phyloP scores from a whole-genome alignment of 2,329 filamentous ascomycete species.

The Tricladium varicosporioides region DNA sequence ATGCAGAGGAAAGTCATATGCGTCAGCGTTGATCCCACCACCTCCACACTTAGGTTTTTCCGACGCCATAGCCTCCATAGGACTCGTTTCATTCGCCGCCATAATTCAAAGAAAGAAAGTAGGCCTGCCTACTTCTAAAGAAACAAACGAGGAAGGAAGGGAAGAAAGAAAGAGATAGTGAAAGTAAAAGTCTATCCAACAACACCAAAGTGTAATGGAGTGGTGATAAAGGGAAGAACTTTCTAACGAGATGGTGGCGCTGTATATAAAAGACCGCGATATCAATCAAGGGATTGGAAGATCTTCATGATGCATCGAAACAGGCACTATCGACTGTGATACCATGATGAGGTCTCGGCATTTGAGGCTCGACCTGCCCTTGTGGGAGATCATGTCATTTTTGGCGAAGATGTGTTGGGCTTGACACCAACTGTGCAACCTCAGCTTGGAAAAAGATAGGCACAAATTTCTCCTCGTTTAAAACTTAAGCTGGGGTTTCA shows the following conservation, averaged over 20 bases:
- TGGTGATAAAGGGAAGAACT: too few relatives aligned
- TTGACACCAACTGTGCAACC: background rate
- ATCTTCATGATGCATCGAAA: slow-evolving; percentile 1
- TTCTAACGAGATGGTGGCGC: background rate
- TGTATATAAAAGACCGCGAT: background rate
- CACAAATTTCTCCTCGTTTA: too few relatives aligned
- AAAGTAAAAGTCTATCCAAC: background rate
- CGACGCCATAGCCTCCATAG: background rate
- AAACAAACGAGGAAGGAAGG: slow-evolving; percentile 3
- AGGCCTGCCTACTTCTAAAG: slow-evolving; percentile 1
- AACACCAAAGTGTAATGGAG: background rate
- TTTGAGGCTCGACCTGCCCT: background rate
- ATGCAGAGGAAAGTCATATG: slow-evolving; percentile 67
- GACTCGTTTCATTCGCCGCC: background rate
- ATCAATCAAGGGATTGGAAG: background rate
- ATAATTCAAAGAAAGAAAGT: background rate
- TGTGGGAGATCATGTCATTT: background rate
- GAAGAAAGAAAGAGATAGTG: background rate
- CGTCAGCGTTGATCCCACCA: slow-evolving; percentile 5
- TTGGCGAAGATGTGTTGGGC: background rate
- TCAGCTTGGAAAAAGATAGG: too few relatives aligned
- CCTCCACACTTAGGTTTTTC: slow-evolving; percentile 19
- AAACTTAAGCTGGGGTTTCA: too few relatives aligned
- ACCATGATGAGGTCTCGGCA: background rate
- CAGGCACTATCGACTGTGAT: background rate